A percentile compares a stretch with the other conserved stretches of the same genome.
Evolutionary conservation across 2,329 filamentous ascomycete genomes (phyloP).

Genomic region (Pyricularia sp.): DNA sequence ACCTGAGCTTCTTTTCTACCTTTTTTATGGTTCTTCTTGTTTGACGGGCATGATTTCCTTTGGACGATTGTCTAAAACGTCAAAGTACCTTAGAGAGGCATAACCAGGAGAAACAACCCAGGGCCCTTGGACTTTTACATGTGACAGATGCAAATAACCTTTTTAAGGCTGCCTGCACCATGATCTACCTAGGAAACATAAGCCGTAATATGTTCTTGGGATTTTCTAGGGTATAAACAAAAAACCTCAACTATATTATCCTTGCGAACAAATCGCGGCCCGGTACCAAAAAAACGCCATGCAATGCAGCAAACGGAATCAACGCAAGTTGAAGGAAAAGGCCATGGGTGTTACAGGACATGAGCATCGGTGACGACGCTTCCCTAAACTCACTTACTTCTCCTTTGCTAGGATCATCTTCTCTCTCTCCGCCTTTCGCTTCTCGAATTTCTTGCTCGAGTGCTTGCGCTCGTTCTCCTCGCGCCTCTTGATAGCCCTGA

Average conservation of each 20-base stretch:
- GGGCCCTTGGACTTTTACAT: not conserved
- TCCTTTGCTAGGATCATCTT: conserved; percentile 75
- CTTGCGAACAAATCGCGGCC: not conserved
- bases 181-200: not conserved
- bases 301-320: not conserved
- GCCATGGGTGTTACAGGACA: not conserved
- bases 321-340: not conserved
- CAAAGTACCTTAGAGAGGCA: no score
- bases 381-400: conserved; percentile 28
- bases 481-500: conserved; percentile 77
- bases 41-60: no score
- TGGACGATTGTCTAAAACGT: no score
- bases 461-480: conserved; percentile 95
- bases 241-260: not conserved
- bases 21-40: no score
- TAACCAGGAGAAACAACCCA: not conserved
- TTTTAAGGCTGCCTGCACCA: not conserved
- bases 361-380: not conserved
- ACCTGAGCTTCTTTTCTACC: not conserved
- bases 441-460: conserved; percentile 65
- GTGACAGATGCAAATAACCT: not conserved
- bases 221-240: not conserved
- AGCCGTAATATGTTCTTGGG: not conserved
- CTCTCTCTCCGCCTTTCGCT: conserved; percentile 57
- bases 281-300: not conserved